These are phyloP conservation scores for Biancaea sappan DNA, from an alignment of 306 rosid genomes.

Conservation along the genomic window DNA sequence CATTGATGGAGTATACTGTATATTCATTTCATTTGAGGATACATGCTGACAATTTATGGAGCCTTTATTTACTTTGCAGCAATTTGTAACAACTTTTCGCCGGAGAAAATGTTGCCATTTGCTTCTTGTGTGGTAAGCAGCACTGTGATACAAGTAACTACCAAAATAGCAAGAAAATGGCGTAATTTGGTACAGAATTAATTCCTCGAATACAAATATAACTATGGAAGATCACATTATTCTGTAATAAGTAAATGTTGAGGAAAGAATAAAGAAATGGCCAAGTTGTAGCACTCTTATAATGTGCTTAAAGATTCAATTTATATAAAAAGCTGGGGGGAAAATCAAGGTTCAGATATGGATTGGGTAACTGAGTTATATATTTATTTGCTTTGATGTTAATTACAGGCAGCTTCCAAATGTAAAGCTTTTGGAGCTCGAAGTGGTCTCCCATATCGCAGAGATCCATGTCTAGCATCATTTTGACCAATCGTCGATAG, in stretches of 20 bases:
- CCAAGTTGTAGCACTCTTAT: background rate
- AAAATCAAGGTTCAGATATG: background rate
- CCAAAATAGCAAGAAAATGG: background rate
- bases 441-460: constrained; percentile 70
- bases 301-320: background rate
- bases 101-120: constrained; percentile 83
- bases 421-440: constrained; percentile 91
- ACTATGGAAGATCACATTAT: background rate
- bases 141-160: constrained; percentile 9
- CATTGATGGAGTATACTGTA: background rate
- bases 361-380: background rate
- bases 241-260: background rate
- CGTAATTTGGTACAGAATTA: constrained; percentile 3
- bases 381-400: constrained; percentile 18
- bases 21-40: background rate
- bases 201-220: background rate
- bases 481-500: constrained; percentile 28
- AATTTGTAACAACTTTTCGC: constrained; percentile 70
- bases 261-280: background rate
- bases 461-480: constrained; percentile 58
- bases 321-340: background rate
- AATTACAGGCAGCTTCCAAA: constrained; percentile 76
- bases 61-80: constrained; percentile 54
- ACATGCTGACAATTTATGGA: background rate
- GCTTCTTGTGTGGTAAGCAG: constrained; percentile 82